A percentile compares a stretch with the other conserved stretches of the same genome.
These are phyloP conservation scores for Pisolithus sp. DNA, from an alignment of 768 basidiomycete genomes.

Conservation along the genomic window DNA sequence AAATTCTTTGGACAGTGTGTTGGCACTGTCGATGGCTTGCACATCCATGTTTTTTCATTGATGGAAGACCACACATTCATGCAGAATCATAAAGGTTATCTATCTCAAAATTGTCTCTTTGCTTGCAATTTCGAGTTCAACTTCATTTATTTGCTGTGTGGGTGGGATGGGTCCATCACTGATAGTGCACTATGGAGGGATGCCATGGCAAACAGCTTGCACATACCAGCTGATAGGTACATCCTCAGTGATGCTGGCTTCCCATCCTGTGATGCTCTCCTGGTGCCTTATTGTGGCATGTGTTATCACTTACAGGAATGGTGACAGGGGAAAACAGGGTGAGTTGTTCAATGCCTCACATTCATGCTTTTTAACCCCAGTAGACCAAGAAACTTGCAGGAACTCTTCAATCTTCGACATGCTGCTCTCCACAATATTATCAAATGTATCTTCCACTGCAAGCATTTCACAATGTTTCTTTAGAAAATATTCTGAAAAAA, in stretches of 20 bases:
- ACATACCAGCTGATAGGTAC: conserved; percentile 1
- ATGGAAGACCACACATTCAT: background rate
- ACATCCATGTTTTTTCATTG: background rate
- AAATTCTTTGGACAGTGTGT: conserved; percentile 1
- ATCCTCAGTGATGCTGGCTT: conserved; percentile 7
- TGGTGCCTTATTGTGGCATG: conserved; percentile 33
- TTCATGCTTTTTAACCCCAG: background rate
- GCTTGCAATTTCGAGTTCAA: conserved; percentile 5
- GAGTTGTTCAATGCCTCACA: background rate
- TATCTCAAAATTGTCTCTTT: conserved; percentile 12
- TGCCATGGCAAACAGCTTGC: conserved; percentile 1
- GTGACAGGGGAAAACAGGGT: conserved; percentile 2
- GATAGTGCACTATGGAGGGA: conserved; percentile 6
- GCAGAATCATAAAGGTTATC: conserved; percentile 6
- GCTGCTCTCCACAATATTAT: conserved; percentile 15
- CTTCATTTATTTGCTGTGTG: conserved; percentile 8
- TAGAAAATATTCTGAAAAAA: no score
- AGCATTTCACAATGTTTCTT: no score
- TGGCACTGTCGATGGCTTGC: background rate
- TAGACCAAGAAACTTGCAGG: conserved; percentile 10
- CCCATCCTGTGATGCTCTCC: conserved; percentile 15
- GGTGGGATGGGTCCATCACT: conserved; percentile 11
- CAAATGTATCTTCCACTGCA: conserved; percentile 16
- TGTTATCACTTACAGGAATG: conserved; percentile 35
- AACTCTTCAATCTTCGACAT: conserved; percentile 21